These are phyloP conservation scores for Rhododendron mucronatum DNA, from an alignment of 148 eudicot genomes.

Conservation along the genomic window DNA sequence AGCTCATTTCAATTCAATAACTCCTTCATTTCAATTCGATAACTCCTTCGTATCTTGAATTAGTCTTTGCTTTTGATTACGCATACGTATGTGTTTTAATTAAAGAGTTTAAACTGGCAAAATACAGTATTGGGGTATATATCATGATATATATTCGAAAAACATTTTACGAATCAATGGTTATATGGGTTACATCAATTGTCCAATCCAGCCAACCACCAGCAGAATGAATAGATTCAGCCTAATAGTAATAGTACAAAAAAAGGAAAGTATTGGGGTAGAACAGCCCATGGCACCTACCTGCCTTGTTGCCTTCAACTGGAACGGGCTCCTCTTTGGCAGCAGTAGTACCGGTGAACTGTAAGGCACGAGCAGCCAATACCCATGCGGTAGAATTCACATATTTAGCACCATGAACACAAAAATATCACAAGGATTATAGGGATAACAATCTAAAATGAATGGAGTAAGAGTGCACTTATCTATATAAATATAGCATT, in stretches of 20 bases:
- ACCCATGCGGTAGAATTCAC: slow-evolving; percentile 9
- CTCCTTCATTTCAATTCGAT: background rate
- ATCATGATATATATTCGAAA: background rate
- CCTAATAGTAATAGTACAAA: background rate
- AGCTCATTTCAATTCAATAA: background rate
- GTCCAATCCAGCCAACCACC: background rate
- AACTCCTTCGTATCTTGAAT: background rate
- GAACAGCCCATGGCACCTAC: slow-evolving; percentile 3
- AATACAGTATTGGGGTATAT: background rate
- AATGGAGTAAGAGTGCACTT: background rate
- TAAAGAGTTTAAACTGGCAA: background rate
- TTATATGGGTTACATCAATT: background rate
- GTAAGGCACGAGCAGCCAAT: slow-evolving; percentile 12
- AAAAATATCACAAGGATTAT: background rate
- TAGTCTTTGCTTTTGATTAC: background rate
- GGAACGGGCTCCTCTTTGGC: slow-evolving; percentile 3
- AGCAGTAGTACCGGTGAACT: background rate
- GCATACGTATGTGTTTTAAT: background rate
- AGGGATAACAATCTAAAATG: background rate
- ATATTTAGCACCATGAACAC: background rate
- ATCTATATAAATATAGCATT: background rate
- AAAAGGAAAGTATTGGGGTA: background rate
- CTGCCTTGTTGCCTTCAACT: background rate
- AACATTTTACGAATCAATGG: background rate
- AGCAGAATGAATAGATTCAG: background rate